Base-by-base conservation (phyloP, 768 basidiomycete genomes). In the Podaxis sp. region DNA sequence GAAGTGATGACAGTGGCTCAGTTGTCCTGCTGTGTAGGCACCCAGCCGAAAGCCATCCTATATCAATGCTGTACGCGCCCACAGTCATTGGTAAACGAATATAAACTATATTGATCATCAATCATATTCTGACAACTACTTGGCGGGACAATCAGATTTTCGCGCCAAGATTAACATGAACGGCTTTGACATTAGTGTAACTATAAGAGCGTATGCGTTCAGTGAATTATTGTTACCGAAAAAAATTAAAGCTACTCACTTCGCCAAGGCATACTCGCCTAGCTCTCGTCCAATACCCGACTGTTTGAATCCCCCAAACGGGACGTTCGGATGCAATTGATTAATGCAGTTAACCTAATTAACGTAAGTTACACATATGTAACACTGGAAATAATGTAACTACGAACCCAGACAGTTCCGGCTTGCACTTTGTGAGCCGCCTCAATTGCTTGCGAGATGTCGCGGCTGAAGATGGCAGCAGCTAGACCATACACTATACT, bases 301-400 rank as follows among this genome's bases (percentile, higher is more conserved):
- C 73, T 89, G 85, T 79, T 89, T 90, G 80, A 78, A 90, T 44
- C 89, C 88, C 57, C 88, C 87, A 71, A 89, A 90, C 5, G 88
- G 88, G 28, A 88, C 75, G 58, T 78, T 69, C 73, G 9, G 80
- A 70, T 68, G 85, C 76, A 11, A 84, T 71, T 52, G 67, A 67
- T 69, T 80, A 79, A 71, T 69, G 59, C 78, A 81, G 72, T 82
- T 83, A 55, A 82, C 74, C 80, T 78, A 64, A 19, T 19, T 24
- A 2, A 22, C n/a, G 15, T 22, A 48, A 17, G 46, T 48, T 15
- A 48, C 8, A 13, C 6, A 17, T 46, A 13, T n/a, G 3, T 42
- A 42, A 12, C 40, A 6, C 9, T 42, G 13, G 17, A 12, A 42
- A 42, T 42, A n/a, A n/a, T 12, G 40, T 12, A 13, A 42, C 17